phyloP scores from a whole-genome alignment of 2,329 filamentous ascomycete species.

The Cercospora sp. region DNA sequence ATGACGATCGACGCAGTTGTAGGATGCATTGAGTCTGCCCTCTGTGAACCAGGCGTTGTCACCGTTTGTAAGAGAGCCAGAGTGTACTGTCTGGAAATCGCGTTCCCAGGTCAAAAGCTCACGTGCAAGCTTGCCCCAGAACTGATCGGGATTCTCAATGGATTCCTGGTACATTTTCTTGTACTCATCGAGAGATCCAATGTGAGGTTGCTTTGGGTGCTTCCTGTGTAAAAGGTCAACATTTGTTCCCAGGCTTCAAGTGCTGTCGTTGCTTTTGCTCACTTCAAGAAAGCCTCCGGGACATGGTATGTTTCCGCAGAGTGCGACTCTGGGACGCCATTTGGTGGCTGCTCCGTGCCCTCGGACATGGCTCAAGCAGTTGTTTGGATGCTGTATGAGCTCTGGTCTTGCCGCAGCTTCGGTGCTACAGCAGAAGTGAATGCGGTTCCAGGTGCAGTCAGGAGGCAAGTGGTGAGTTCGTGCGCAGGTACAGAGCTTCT shows the following conservation, averaged over 20 bases:
- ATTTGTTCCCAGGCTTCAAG: not conserved
- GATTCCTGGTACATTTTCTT: conserved; percentile 73
- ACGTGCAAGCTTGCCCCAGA: conserved; percentile 84
- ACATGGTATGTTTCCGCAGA: conserved; percentile 34
- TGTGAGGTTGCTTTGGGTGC: conserved; percentile 61
- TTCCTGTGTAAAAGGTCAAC: conserved; percentile 46
- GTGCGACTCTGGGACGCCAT: conserved; percentile 32
- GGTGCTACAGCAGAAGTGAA: conserved; percentile 3
- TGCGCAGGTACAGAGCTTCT: conserved; percentile 7
- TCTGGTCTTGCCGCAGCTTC: conserved; percentile 9
- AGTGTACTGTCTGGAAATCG: conserved; percentile 87
- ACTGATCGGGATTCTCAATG: conserved; percentile 82
- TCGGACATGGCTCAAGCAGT: conserved; percentile 27
- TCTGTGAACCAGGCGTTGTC: conserved; percentile 95
- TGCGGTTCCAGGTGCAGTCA: not conserved
- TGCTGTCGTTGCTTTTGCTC: conserved; percentile 27
- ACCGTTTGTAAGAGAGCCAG: conserved; percentile 72
- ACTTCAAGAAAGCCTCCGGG: conserved; percentile 43
- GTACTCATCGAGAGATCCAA: conserved; percentile 62
- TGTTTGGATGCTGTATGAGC: not conserved
- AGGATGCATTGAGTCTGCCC: conserved; percentile 89
- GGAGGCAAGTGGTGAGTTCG: conserved; percentile 6
- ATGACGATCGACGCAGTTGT: conserved; percentile 96
- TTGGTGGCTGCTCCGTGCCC: conserved; percentile 23
- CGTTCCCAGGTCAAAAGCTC: conserved; percentile 87